Evolutionary conservation across 2,329 filamentous ascomycete species (phyloP).

Genomic region (Pyrenophora graminea): DNA sequence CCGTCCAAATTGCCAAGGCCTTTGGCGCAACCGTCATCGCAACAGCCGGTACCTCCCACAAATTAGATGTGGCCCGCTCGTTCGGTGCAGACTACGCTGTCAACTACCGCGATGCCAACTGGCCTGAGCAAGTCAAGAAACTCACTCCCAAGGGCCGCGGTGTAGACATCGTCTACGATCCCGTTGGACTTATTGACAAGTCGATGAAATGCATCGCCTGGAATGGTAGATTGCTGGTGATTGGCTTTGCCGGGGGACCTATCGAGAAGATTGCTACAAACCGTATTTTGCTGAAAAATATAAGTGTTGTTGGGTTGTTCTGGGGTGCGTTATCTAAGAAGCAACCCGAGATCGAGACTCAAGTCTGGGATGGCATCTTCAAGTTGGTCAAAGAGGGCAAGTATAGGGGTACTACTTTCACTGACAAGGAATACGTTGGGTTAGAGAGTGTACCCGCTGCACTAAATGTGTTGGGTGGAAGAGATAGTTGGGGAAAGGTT

Average conservation of each 20-base stretch:
- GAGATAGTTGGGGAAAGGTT: slow-evolving; percentile 95
- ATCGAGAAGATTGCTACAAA: slow-evolving; percentile 96
- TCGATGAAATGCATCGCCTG: slow-evolving; percentile 90
- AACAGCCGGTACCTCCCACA: slow-evolving; percentile 79
- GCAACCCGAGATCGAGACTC: slow-evolving; percentile 70
- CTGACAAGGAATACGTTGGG: slow-evolving; percentile 79
- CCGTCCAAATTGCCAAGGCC: slow-evolving; percentile 92
- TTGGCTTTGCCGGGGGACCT: slow-evolving; percentile 83
- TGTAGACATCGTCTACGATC: slow-evolving; percentile 94
- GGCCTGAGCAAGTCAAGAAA: slow-evolving; percentile 72
- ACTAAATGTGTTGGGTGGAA: slow-evolving; percentile 73
- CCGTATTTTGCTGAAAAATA: slow-evolving; percentile 90
- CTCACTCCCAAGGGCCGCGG: slow-evolving; percentile 73
- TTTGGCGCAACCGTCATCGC: slow-evolving; percentile 91
- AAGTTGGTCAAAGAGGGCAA: slow-evolving; percentile 76
- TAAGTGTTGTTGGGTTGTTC: slow-evolving; percentile 84
- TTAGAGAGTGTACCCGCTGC: slow-evolving; percentile 78
- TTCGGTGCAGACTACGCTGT: slow-evolving; percentile 87
- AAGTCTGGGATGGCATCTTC: slow-evolving; percentile 83
- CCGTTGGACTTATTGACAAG: slow-evolving; percentile 84
- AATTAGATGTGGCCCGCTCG: slow-evolving; percentile 74
- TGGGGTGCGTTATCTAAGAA: slow-evolving; percentile 84
- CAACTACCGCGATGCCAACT: slow-evolving; percentile 70
- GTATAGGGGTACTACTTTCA: slow-evolving; percentile 80
- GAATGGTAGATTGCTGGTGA: slow-evolving; percentile 85